phyloP scores from a whole-genome alignment of 1,284 basidiomycete species.

The Prillingera fragicola region DNA sequence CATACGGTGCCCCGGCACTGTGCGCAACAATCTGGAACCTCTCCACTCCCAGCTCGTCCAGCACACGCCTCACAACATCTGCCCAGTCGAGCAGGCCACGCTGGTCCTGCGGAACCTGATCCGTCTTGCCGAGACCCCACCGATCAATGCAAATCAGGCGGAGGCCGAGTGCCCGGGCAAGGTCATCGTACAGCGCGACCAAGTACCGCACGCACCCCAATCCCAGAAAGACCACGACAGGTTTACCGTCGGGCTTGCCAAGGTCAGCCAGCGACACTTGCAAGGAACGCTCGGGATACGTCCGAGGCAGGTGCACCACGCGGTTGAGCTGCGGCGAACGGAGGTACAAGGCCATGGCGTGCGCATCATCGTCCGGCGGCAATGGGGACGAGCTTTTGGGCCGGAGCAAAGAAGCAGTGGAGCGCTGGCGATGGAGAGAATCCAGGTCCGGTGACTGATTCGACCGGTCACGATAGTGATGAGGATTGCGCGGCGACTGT shows the following conservation, averaged over 20 bases:
- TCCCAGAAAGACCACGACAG: slow-evolving; percentile 85
- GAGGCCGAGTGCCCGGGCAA: slow-evolving; percentile 79
- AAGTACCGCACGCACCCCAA: slow-evolving; percentile 90
- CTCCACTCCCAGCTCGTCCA: slow-evolving; percentile 71
- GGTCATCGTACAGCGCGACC: slow-evolving; percentile 90
- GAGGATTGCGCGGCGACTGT: slow-evolving; percentile 4
- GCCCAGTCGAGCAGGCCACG: slow-evolving; percentile 87
- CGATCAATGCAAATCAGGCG: slow-evolving; percentile 91
- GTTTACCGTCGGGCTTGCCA: slow-evolving; percentile 71
- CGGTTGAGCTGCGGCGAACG: slow-evolving; percentile 78
- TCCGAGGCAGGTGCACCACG: slow-evolving; percentile 67
- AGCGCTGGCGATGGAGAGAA: slow-evolving; percentile 4
- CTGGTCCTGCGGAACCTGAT: slow-evolving; percentile 62
- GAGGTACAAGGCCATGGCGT: slow-evolving; percentile 56
- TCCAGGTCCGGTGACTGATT: slow-evolving; percentile 3
- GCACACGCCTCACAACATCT: slow-evolving; percentile 77
- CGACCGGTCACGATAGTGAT: neutral
- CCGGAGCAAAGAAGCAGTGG: slow-evolving; percentile 4
- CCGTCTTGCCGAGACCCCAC: slow-evolving; percentile 85
- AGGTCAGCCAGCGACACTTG: slow-evolving; percentile 91
- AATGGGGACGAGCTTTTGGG: slow-evolving; percentile 10
- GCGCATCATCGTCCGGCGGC: slow-evolving; percentile 17
- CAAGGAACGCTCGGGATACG: slow-evolving; percentile 59
- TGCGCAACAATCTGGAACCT: slow-evolving; percentile 87
- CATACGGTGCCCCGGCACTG: slow-evolving; percentile 94